phyloP scores from a whole-genome alignment of 805 yeast genomes.

The Saturnispora hagleri region DNA sequence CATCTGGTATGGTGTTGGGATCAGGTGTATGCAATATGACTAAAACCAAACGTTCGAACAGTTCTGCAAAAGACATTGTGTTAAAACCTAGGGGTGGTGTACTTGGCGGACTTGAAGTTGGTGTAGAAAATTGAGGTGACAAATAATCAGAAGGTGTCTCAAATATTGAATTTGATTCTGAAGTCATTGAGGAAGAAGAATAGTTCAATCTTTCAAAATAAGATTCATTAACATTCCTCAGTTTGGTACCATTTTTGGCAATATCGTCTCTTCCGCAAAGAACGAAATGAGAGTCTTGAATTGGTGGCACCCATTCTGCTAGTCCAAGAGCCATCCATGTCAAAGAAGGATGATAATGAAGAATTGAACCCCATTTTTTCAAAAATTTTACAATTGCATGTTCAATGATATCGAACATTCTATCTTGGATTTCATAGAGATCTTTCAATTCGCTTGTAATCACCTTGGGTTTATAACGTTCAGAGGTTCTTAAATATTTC shows the following conservation, averaged over 20 bases:
- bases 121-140: constrained; percentile 22
- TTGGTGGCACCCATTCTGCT: constrained; percentile 83
- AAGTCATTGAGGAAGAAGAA: constrained; percentile 5
- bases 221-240: constrained; percentile 27
- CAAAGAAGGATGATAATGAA: constrained; percentile 72
- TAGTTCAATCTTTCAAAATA: constrained; percentile 23
- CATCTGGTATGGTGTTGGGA: constrained; percentile 17
- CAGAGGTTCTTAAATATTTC: constrained; percentile 45
- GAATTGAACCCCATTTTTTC: constrained; percentile 67
- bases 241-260: constrained; percentile 30
- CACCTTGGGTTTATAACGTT: constrained; percentile 28
- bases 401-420: constrained; percentile 48
- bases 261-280: constrained; percentile 43
- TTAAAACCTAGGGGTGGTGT: constrained; percentile 19
- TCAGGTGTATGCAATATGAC: constrained; percentile 71
- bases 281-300: constrained; percentile 43
- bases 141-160: constrained; percentile 19
- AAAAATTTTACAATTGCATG: constrained; percentile 55
- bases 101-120: constrained; percentile 17
- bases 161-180: constrained; percentile 16
- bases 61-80: constrained; percentile 50
- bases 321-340: constrained; percentile 83
- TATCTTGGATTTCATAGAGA: constrained; percentile 37
- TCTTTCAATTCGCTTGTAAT: constrained; percentile 24
- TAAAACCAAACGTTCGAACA: constrained; percentile 66